Evolutionary conservation across 2,329 filamentous ascomycete species (phyloP).

Genomic region (Eutypa lata): DNA sequence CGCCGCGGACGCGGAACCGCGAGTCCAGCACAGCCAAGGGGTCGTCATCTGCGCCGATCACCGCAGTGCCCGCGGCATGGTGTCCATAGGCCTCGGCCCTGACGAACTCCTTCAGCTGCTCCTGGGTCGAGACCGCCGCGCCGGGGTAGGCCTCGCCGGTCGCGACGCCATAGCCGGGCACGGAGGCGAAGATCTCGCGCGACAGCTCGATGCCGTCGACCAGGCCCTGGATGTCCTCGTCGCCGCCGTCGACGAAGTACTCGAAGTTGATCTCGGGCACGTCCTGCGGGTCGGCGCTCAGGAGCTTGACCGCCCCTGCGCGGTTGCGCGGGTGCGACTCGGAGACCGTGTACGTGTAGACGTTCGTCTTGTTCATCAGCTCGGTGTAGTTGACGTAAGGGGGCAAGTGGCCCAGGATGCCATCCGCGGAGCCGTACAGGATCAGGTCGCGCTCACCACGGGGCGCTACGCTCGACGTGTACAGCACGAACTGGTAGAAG

Average conservation of each 20-base stretch:
- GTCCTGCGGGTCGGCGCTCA: conserved; percentile 60
- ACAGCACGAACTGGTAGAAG: conserved; percentile 27
- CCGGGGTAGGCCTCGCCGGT: conserved; percentile 21
- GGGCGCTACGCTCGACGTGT: conserved; percentile 22
- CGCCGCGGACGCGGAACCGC: neutral
- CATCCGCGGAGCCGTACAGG: conserved; percentile 35
- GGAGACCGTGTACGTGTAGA: conserved; percentile 44
- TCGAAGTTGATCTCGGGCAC: conserved; percentile 61
- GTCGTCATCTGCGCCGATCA: neutral
- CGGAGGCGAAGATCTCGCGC: conserved; percentile 40
- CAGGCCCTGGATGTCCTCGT: conserved; percentile 49
- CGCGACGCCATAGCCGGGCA: conserved; percentile 39
- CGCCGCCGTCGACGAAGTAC: conserved; percentile 50
- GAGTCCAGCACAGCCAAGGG: neutral
- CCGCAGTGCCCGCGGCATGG: conserved; percentile 22
- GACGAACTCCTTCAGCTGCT: conserved; percentile 21
- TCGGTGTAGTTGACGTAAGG: conserved; percentile 30
- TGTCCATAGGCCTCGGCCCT: conserved; percentile 26
- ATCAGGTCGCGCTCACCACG: conserved; percentile 32
- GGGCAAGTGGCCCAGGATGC: conserved; percentile 39
- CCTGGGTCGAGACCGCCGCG: conserved; percentile 13
- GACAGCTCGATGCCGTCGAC: conserved; percentile 53
- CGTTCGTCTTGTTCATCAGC: conserved; percentile 34
- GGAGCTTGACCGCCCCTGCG: conserved; percentile 60
- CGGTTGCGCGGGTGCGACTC: conserved; percentile 58